Base-by-base conservation (phyloP, 1,284 basidiomycete genomes). In the Fomitopsis schrenkii region DNA sequence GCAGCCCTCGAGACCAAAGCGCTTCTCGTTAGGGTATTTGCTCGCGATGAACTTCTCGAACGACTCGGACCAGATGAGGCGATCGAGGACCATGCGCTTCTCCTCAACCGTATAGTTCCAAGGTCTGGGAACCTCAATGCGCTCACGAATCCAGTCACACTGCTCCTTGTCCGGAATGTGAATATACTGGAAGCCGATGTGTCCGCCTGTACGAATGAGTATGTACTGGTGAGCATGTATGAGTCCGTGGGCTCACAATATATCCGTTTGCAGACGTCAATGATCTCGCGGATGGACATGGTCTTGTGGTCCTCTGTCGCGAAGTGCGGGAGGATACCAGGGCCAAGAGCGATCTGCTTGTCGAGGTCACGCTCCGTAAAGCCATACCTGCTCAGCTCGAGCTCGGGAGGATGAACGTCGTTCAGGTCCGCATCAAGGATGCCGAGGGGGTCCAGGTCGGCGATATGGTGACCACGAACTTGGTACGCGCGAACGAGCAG, bases 11-110 rank as follows among this genome's bases (percentile, higher is more conserved):
- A 99, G 86, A 78, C 97, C 97, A 79, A 99, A 99, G 60, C 97
- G 93, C 80, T 99, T 99, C 82, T 99, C 97, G 79, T 98, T 99
- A 67, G 97, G 97, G 79, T 95, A 98, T 77, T 99, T 99, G 82
- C 90, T 94, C 26, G 95, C 90, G 68, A 99, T 96, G 82, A 98
- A 99, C 74, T 97, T 96, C 77, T 99, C 97, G 71, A 99, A 98
- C 5, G 94, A 93, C 75, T 99, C 97, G 33, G 97, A 99, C 97
- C 97, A 99, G 77, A 98, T 98, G 71, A 98, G 88, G 64, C 97
- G 93, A 79, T 99, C 97, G 62, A 99, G 86, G 67, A 99, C 97
- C 91, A 97, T 97, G 62, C 95, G 90, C 80, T 99, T 99, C 82
- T 99, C 97, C 72, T 99, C 97, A 62, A 95, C 86, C 53, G 91